These are phyloP conservation scores for Acidiella bohemica DNA, from an alignment of 495 filamentous ascomycete species.

Conservation along the genomic window DNA sequence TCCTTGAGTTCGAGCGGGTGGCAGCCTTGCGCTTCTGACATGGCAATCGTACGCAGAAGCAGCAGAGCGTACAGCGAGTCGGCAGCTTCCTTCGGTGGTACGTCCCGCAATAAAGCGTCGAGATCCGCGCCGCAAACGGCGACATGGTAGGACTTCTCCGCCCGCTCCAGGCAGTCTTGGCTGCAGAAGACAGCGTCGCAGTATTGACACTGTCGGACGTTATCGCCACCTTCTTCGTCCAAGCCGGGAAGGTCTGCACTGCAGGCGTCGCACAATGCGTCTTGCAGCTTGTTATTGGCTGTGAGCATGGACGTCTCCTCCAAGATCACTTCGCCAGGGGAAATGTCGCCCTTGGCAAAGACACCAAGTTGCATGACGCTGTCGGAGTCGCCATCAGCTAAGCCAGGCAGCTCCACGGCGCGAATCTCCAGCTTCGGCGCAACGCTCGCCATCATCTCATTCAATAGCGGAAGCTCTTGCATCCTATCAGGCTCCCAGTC, in stretches of 20 bases:
- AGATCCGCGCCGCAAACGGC: constrained; percentile 75
- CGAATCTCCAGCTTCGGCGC: constrained; percentile 61
- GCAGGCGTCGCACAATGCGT: constrained; percentile 74
- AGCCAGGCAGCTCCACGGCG: constrained; percentile 55
- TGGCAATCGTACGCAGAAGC: constrained; percentile 58
- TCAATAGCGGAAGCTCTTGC: constrained; percentile 50
- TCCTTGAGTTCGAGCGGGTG: constrained; percentile 76
- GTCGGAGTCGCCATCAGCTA: constrained; percentile 32
- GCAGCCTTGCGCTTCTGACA: constrained; percentile 65
- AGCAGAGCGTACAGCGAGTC: constrained; percentile 53
- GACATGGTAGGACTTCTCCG: constrained; percentile 67
- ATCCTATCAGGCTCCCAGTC: constrained; percentile 74
- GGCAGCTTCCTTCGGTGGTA: constrained; percentile 53
- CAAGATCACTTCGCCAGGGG: constrained; percentile 62
- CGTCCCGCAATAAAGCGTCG: constrained; percentile 63
- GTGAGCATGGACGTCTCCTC: constrained; percentile 68
- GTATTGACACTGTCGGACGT: constrained; percentile 45
- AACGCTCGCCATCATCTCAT: constrained; percentile 45
- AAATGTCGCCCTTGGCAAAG: constrained; percentile 73
- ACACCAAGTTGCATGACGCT: constrained; percentile 67
- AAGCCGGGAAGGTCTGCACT: constrained; percentile 52
- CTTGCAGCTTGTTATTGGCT: constrained; percentile 67
- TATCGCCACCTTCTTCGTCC: constrained; percentile 16
- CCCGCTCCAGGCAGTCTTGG: constrained; percentile 52
- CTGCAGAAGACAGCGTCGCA: constrained; percentile 85